Evolutionary conservation across 2,329 filamentous ascomycete genomes (phyloP).

Genomic region (Colletotrichum zoysiae): DNA sequence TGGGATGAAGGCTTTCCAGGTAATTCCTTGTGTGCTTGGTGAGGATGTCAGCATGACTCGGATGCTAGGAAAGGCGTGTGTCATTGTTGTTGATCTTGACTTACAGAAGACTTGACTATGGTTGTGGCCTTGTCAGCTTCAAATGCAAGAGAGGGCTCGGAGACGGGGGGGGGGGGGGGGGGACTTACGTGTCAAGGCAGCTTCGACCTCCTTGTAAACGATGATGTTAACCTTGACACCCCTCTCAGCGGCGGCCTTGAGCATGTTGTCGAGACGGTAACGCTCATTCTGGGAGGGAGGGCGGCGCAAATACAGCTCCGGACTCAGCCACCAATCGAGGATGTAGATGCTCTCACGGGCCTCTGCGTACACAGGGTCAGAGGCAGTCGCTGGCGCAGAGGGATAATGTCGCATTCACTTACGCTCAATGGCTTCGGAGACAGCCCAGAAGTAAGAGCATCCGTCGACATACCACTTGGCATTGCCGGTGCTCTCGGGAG

Average conservation of each 20-base stretch:
- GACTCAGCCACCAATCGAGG: conserved; percentile 90
- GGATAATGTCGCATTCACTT: conserved; percentile 39
- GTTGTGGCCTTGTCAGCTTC: conserved; percentile 37
- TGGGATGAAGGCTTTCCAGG: conserved; percentile 81
- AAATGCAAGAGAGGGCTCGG: neutral
- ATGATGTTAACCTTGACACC: conserved; percentile 89
- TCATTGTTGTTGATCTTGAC: conserved; percentile 62
- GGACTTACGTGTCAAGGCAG: conserved; percentile 81
- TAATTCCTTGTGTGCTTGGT: conserved; percentile 80
- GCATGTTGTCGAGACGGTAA: conserved; percentile 86
- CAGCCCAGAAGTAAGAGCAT: conserved; percentile 87
- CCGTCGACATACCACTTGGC: conserved; percentile 92
- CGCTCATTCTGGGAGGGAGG: conserved; percentile 85
- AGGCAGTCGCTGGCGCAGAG: neutral
- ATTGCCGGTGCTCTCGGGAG: conserved; percentile 77
- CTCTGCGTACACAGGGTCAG: conserved; percentile 55
- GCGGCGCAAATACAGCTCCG: conserved; percentile 87
- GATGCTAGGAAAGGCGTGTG: conserved; percentile 47
- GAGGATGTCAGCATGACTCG: conserved; percentile 30
- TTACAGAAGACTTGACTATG: conserved; percentile 57
- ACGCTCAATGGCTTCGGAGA: conserved; percentile 81
- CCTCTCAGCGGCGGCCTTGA: conserved; percentile 83
- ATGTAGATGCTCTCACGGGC: conserved; percentile 86
- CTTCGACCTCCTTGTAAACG: conserved; percentile 91
- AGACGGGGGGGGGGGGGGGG: too few relatives aligned